Evolutionary conservation across 164 flowering plant species (phyloP).

Genomic region (Cinnamomum chago): DNA sequence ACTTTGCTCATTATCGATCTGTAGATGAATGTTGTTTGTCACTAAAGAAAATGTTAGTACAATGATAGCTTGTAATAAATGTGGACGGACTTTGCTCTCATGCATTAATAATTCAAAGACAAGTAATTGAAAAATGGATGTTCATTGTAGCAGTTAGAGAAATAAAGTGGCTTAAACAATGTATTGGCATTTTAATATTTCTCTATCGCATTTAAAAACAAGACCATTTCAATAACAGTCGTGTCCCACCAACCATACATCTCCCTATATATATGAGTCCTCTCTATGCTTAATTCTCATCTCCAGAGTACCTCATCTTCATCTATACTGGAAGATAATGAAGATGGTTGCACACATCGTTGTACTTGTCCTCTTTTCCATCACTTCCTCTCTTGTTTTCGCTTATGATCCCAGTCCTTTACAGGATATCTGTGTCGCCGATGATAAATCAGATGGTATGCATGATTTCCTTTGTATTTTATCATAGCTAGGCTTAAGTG

Average conservation of each 20-base stretch:
- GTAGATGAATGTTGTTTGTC: too few relatives aligned
- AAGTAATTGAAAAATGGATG: too few relatives aligned
- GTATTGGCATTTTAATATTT: too few relatives aligned
- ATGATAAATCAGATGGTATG: background rate
- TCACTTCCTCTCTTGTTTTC: background rate
- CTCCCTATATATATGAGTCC: background rate
- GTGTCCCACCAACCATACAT: background rate
- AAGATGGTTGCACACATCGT: background rate
- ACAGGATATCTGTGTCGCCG: conserved; percentile 11
- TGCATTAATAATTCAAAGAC: background rate
- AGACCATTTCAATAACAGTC: too few relatives aligned
- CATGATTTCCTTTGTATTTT: too few relatives aligned
- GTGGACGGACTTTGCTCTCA: too few relatives aligned
- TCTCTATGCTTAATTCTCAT: background rate
- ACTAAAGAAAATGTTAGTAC: too few relatives aligned
- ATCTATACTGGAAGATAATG: background rate
- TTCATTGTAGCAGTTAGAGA: background rate
- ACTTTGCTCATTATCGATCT: too few relatives aligned
- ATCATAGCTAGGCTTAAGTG: too few relatives aligned
- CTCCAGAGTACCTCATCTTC: background rate
- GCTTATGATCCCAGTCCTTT: conserved; percentile 11
- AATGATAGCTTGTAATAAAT: too few relatives aligned
- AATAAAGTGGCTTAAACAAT: background rate
- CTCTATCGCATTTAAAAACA: background rate
- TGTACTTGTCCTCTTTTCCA: conserved; percentile 1